Evolutionary conservation across 202 grass and related monocot species (phyloP).

Genomic region (Eragrostis tef): DNA sequence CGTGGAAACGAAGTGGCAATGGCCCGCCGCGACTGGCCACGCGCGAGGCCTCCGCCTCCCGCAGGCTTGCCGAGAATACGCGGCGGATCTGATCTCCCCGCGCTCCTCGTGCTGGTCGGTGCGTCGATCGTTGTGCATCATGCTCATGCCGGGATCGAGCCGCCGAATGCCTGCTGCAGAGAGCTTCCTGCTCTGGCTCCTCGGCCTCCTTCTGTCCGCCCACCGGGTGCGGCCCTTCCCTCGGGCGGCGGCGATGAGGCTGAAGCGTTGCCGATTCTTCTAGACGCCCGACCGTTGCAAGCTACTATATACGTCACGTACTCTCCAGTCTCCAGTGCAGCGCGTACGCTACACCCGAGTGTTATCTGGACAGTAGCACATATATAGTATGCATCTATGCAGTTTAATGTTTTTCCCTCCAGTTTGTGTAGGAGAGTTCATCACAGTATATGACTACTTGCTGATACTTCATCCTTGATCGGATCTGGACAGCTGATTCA

Average conservation of each 20-base stretch:
- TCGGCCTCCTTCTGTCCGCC: constrained; percentile 11
- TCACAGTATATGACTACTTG: no score
- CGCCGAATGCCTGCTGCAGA: not conserved
- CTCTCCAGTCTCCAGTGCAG: no score
- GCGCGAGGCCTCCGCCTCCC: not conserved
- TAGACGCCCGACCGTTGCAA: no score
- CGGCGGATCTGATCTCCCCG: not conserved
- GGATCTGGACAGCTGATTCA: no score
- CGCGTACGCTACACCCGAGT: no score
- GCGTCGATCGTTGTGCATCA: constrained; percentile 9
- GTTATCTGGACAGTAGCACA: no score
- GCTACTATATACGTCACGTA: no score
- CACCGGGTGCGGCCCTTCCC: not conserved
- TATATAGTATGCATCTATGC: no score
- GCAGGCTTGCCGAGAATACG: not conserved
- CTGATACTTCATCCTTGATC: no score
- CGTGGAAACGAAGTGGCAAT: not conserved
- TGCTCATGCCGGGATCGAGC: not conserved
- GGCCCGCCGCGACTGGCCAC: not conserved
- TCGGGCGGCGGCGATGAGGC: not conserved
- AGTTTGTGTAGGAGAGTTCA: no score
- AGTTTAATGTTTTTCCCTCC: no score
- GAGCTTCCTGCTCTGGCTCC: constrained; percentile 17
- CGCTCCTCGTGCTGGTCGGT: constrained; percentile 14
- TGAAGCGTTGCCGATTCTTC: not conserved